Percentiles rank a stretch among this genome's conserved stretches.
These are phyloP conservation scores for Ophiostoma sp. DNA, from an alignment of 2,329 filamentous ascomycete species.

Conservation along the genomic window DNA sequence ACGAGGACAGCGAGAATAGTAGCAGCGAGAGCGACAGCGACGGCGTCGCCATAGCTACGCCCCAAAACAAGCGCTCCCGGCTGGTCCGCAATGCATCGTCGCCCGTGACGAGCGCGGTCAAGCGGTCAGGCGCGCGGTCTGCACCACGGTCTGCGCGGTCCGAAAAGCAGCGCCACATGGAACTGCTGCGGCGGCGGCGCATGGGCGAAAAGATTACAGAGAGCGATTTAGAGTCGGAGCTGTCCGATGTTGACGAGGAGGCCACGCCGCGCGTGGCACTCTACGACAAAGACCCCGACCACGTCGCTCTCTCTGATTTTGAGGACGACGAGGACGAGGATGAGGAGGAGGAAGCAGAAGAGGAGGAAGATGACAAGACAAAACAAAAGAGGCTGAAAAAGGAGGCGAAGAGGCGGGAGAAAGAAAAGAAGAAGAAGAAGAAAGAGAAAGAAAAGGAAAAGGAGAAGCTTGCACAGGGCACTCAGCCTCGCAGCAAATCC, in stretches of 20 bases:
- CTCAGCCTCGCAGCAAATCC: slow-evolving; percentile 11
- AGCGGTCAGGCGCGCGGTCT: slow-evolving; percentile 15
- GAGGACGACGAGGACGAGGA: slow-evolving; percentile 34
- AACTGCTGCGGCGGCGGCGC: slow-evolving; percentile 33
- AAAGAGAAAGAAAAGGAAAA: slow-evolving; percentile 18
- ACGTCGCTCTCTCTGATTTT: slow-evolving; percentile 32
- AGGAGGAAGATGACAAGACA: neutral
- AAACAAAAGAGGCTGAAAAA: neutral
- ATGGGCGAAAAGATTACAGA: slow-evolving; percentile 31
- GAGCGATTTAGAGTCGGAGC: slow-evolving; percentile 23
- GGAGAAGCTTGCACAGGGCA: neutral
- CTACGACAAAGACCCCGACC: slow-evolving; percentile 34
- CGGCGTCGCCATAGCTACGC: neutral
- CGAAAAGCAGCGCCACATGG: slow-evolving; percentile 31
- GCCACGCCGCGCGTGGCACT: slow-evolving; percentile 26
- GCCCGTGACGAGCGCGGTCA: neutral
- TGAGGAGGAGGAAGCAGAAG: slow-evolving; percentile 29
- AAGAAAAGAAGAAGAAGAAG: slow-evolving; percentile 15
- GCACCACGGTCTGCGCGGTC: slow-evolving; percentile 25
- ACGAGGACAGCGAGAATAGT: slow-evolving; percentile 16
- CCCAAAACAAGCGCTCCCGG: slow-evolving; percentile 13
- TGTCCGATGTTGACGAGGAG: slow-evolving; percentile 24
- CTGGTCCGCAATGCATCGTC: slow-evolving; percentile 7
- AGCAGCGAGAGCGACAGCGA: slow-evolving; percentile 1
- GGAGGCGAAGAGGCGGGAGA: slow-evolving; percentile 1